A percentile compares a stretch with the other conserved stretches of the same genome.
Conservation (phyloP, 2,329 filamentous ascomycete species). For the Colletotrichum spaethianum region DNA sequence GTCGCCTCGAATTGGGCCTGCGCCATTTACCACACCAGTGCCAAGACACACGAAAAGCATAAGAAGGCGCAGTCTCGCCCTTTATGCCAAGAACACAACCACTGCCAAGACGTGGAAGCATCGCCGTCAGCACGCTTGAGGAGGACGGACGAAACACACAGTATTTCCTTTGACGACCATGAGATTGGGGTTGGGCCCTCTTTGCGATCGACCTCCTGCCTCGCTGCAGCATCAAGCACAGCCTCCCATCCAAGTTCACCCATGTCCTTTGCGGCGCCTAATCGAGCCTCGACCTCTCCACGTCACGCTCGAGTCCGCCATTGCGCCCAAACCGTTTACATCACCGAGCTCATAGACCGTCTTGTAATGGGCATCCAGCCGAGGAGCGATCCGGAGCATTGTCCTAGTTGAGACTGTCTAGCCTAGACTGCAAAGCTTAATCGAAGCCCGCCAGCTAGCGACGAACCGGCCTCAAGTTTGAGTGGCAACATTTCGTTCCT, state of each 20-base stretch:
- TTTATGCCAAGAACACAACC: constrained; percentile 15
- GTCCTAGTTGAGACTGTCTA: not conserved
- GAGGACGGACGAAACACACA: not conserved
- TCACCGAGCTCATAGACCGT: not conserved
- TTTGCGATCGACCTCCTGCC: not conserved
- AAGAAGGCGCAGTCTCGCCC: constrained; percentile 28
- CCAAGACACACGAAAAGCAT: constrained; percentile 24
- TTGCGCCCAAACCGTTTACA: not conserved
- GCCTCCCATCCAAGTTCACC: constrained; percentile 1
- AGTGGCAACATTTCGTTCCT: not conserved
- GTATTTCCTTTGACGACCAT: not conserved
- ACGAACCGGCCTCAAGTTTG: not conserved
- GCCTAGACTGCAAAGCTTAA: not conserved
- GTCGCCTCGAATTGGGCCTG: not conserved
- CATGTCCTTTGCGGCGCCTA: not conserved
- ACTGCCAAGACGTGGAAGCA: constrained; percentile 20
- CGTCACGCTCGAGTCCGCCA: not conserved
- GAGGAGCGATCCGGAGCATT: not conserved
- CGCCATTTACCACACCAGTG: constrained; percentile 14
- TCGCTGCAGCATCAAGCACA: not conserved
- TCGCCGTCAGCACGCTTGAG: not conserved
- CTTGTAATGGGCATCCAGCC: not conserved
- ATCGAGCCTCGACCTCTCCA: not conserved
- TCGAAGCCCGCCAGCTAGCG: not conserved
- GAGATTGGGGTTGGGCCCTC: not conserved